Evolutionary conservation across 2,329 filamentous ascomycete species (phyloP), one percentile per base, ranked within the genome.

Genomic region (Pseudogymnoascus sp.): DNA sequence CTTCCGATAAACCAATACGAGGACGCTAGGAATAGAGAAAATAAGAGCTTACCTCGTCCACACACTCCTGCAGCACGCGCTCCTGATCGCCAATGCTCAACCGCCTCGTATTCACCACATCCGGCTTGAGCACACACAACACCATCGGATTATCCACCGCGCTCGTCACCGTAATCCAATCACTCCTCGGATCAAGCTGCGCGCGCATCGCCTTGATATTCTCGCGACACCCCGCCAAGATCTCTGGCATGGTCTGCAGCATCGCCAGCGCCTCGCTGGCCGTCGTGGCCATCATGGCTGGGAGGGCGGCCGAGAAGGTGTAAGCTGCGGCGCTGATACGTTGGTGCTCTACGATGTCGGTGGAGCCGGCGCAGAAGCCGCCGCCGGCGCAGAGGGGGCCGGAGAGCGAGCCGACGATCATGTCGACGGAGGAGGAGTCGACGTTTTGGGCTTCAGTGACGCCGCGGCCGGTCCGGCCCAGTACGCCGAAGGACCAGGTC

Each of bases 361-460:
- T 87, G 39, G 88, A 88, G 16, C 92, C 93, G 14, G 93, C 92
- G 73, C 94, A 99, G 80, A 99, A 99, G 14, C 94, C 94, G 68
- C 95, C 94, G 62, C 92, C 93, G 8, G 91, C 92, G 72, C 93
- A 94, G 38, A 99, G 81, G 14, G 92, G 89, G 2, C 94, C 93
- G 11, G 93, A 87, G 52, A 99, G 84, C 37, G 91, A 96, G 45
- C 95, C 94, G 61, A 97, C 84, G 68, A 99, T 93, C 92, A 99
- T 97, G 78, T 99, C 94, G 59, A 99, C 87, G 72, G 96, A 90
- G 8, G 88, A 85, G 0, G 93, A 87, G 73, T 97, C 94, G 16
- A 99, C 93, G 69, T 97, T 96, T 72, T 97, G 94, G 5, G 93
- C 91, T 78, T 99, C 95, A 0, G 94, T 97, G 39, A 97, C 81